Evolutionary conservation across 1,284 basidiomycete species (phyloP), one percentile per base, ranked within the genome.

Genomic region (Heterobasidion parviporum): DNA sequence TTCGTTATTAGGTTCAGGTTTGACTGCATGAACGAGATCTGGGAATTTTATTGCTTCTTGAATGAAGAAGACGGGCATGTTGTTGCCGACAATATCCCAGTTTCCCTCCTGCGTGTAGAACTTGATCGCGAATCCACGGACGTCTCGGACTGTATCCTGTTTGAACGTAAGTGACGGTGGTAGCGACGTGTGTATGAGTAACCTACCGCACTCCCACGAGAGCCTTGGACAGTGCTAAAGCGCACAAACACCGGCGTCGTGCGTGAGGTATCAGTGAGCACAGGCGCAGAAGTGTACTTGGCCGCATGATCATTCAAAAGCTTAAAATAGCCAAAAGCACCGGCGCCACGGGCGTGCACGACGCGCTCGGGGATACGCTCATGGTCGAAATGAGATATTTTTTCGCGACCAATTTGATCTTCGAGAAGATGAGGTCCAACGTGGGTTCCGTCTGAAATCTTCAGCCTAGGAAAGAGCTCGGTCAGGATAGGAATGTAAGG

Each of bases 11-110:
- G 91, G 91, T 65, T 91, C 89, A 1, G 89, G 87, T 64, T 89
- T 87, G 33, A 85, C 81, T 56, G 89, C 84, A 65, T 93, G 91
- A 45, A 93, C 75, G 54, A 94, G 71, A 64, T 93, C 90, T 14
- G 87, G 85, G 65, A 93, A 94, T 67, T 92, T 89, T 68, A 92
- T 84, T 0, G 87, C 84, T 59, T 88, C 85, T 58, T 92, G 89
- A 33, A 94, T 87, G 73, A 93, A 93, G 73, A 94, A 94, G 26
- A 91, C 82, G 1, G 89, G 88, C 43, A 91, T 78, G 62, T 85
- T 74, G 63, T 88, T 88, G 15, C 84, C 87, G 53, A 92, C 89
- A 38, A 93, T 70, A 64, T 94, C 90, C 87, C 87, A 93, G 61
- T 89, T 91, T 6, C 85, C 87, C 61, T 88, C 82, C 1, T 83